These are phyloP conservation scores for Trametes punicea DNA, from an alignment of 768 basidiomycete genomes.

Conservation along the genomic window DNA sequence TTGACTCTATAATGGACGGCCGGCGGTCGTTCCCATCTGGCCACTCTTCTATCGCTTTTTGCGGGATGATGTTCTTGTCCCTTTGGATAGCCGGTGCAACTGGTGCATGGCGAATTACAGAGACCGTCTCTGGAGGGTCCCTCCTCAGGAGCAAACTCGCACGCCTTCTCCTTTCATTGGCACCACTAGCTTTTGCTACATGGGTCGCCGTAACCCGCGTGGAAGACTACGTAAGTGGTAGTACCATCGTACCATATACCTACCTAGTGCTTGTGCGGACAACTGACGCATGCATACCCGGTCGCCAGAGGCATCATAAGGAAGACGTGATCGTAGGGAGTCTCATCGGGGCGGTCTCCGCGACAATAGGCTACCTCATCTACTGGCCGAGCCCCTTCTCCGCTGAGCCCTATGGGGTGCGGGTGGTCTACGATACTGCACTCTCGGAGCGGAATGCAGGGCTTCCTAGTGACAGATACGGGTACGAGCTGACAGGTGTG, in stretches of 20 bases:
- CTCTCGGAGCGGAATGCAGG: conserved; percentile 22
- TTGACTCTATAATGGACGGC: conserved; percentile 42
- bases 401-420: conserved; percentile 33
- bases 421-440: conserved; percentile 38
- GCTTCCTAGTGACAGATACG: conserved; percentile 19
- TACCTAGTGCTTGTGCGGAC: too few relatives aligned
- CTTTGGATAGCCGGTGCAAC: conserved; percentile 66
- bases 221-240: conserved; percentile 57
- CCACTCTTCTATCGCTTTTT: conserved; percentile 64
- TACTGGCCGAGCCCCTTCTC: conserved; percentile 68
- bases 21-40: conserved; percentile 67
- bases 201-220: conserved; percentile 62
- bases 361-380: conserved; percentile 49
- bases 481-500: conserved; percentile 44
- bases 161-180: conserved; percentile 44
- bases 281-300: not conserved
- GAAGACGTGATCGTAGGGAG: conserved; percentile 68
- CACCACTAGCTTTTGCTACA: conserved; percentile 52
- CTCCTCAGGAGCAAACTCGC: conserved; percentile 46
- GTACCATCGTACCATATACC: not conserved
- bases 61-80: conserved; percentile 60
- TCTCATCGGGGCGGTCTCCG: conserved; percentile 51
- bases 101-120: conserved; percentile 51
- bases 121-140: conserved; percentile 35
- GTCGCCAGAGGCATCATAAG: conserved; percentile 56